phyloP scores from a whole-genome alignment of 139 green algal genomes.

The Volvox reticuliferus region DNA sequence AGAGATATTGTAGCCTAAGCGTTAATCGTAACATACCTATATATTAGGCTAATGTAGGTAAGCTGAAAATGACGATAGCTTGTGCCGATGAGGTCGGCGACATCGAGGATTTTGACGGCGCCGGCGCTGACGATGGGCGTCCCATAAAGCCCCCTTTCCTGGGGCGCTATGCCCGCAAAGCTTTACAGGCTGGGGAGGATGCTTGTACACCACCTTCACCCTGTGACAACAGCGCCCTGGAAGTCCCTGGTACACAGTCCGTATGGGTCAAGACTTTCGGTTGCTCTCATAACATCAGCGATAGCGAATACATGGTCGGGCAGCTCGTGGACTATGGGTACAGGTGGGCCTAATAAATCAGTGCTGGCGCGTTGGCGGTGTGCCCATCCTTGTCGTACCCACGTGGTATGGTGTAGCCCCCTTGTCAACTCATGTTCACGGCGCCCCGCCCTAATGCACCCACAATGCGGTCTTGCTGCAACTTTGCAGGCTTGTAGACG shows the following conservation, averaged over 20 bases:
- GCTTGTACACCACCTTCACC: background rate
- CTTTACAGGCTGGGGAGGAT: background rate
- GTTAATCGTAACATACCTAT: too few species aligned
- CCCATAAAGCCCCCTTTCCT: conserved; percentile 7
- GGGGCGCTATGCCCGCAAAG: background rate
- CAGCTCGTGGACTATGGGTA: conserved; percentile 85
- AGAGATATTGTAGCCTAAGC: too few species aligned
- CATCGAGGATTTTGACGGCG: conserved; percentile 28
- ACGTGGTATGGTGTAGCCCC: too few species aligned
- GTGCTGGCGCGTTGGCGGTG: background rate
- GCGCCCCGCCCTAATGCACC: too few species aligned
- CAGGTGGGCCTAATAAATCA: conserved; percentile 51
- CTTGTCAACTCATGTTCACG: too few species aligned
- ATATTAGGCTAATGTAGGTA: too few species aligned
- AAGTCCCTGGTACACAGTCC: conserved; percentile 69
- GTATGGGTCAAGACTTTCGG: conserved; percentile 90
- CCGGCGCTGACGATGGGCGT: background rate
- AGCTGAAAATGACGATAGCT: background rate
- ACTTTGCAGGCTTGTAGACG: conserved; percentile 68
- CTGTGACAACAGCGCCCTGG: background rate
- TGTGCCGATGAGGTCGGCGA: conserved; percentile 14
- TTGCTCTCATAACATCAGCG: conserved; percentile 84
- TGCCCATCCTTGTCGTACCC: too few species aligned
- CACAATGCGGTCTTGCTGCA: too few species aligned
- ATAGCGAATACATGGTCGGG: conserved; percentile 89